These are phyloP conservation scores for Phlyctochytrium planicorne DNA, from an alignment of 192 early-diverging fungal genomes.

Conservation along the genomic window DNA sequence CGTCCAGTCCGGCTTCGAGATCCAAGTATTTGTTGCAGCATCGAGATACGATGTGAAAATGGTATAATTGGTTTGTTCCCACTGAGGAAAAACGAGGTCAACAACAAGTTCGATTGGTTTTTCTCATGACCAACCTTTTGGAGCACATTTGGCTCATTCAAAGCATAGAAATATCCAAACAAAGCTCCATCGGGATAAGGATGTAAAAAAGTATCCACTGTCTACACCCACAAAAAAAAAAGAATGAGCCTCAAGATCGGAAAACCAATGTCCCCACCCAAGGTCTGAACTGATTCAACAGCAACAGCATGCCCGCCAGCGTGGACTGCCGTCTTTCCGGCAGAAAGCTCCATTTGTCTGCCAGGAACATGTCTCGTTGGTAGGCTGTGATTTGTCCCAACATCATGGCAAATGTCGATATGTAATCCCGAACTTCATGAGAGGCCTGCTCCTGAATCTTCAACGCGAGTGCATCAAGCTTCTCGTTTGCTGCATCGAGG, in stretches of 20 bases:
- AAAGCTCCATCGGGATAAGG: background rate
- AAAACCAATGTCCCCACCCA: background rate
- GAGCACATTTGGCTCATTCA: background rate
- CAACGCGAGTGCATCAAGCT: background rate
- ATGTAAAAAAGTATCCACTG: slow-evolving; percentile 1
- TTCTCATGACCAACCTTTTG: background rate
- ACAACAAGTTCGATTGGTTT: no score
- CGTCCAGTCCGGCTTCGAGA: no score
- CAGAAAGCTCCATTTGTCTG: background rate
- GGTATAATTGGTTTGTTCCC: background rate
- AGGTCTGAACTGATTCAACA: background rate
- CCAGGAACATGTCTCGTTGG: slow-evolving; percentile 1
- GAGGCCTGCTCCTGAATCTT: background rate
- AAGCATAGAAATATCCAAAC: background rate
- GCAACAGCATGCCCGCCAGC: background rate
- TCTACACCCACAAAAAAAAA: no score
- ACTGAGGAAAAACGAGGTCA: no score
- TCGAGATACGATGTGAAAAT: no score
- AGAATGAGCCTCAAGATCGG: no score
- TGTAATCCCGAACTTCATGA: background rate
- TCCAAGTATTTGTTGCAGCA: no score
- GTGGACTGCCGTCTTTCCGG: background rate
- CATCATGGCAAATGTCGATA: background rate
- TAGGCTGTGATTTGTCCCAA: background rate
- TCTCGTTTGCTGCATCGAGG: background rate